A percentile compares a stretch with the other conserved stretches of the same genome.
Conservation (phyloP, 306 rosid species). For the Glycine latifolia region DNA sequence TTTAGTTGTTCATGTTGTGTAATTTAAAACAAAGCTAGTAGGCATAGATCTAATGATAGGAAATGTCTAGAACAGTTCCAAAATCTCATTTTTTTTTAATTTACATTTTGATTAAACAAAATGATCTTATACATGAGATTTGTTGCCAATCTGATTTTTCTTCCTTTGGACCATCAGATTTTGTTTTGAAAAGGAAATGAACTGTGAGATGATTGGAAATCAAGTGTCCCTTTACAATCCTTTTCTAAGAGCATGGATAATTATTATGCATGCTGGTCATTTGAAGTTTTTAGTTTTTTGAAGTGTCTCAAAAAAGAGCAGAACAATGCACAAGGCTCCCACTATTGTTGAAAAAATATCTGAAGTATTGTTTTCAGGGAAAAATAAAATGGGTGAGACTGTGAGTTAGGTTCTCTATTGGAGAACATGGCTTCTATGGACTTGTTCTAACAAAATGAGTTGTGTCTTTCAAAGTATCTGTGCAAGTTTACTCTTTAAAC, state of each 20-base stretch:
- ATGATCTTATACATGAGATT: slow-evolving; percentile 1
- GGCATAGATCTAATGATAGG: slow-evolving; percentile 5
- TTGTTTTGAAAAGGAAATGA: slow-evolving; percentile 25
- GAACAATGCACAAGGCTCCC: not conserved
- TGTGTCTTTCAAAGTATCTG: slow-evolving; percentile 23
- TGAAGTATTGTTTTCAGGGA: not conserved
- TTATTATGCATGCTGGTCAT: too few relatives aligned
- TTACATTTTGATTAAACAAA: slow-evolving; percentile 18
- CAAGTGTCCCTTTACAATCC: not conserved
- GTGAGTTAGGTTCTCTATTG: slow-evolving; percentile 11
- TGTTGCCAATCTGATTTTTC: slow-evolving; percentile 7
- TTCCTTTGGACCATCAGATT: slow-evolving; percentile 25
- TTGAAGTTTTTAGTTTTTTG: slow-evolving; percentile 14
- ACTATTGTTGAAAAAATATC: not conserved
- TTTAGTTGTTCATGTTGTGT: slow-evolving; percentile 6
- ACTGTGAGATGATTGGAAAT: slow-evolving; percentile 17
- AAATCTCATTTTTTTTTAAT: not conserved
- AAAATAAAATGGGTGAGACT: slow-evolving; percentile 6
- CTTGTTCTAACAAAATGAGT: slow-evolving; percentile 18
- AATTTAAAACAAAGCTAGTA: not conserved
- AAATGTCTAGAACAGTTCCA: slow-evolving; percentile 31
- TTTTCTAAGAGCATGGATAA: slow-evolving; percentile 18
- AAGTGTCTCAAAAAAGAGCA: not conserved
- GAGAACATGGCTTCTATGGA: slow-evolving; percentile 20
- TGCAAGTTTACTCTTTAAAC: slow-evolving; percentile 8